phyloP scores from a whole-genome alignment of 164 flowering plant genomes.

The Santalum album region DNA sequence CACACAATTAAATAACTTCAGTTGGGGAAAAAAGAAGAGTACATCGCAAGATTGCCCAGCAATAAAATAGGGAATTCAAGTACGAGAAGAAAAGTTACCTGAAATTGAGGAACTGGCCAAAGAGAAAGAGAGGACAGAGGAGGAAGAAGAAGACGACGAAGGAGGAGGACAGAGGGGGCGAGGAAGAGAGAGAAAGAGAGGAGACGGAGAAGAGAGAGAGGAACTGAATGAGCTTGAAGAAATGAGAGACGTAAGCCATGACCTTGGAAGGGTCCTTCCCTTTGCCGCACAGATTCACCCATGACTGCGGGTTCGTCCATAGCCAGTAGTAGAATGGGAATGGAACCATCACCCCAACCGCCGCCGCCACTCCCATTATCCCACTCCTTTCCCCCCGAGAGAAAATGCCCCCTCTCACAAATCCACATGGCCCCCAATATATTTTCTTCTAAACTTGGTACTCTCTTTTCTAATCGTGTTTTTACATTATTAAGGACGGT shows the following conservation, averaged over 20 bases:
- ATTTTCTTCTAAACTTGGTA: too few species aligned
- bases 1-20: too few species aligned
- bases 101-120: neutral
- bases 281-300: neutral
- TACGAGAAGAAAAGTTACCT: too few species aligned
- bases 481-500: too few species aligned
- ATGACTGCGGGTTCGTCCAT: neutral
- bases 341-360: neutral
- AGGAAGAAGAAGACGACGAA: too few species aligned
- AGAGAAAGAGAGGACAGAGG: neutral
- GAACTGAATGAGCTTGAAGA: neutral
- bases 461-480: too few species aligned
- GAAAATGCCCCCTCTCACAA: too few species aligned
- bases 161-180: neutral
- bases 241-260: neutral
- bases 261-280: neutral
- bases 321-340: neutral
- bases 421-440: too few species aligned
- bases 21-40: too few species aligned
- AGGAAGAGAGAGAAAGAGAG: neutral
- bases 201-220: conserved; percentile 5
- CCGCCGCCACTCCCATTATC: neutral
- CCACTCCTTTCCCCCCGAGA: too few species aligned
- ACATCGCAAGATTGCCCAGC: too few species aligned
- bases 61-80: too few species aligned